Evolutionary conservation across 1,284 basidiomycete species (phyloP).

Genomic region (Cystobasidium pallidum): DNA sequence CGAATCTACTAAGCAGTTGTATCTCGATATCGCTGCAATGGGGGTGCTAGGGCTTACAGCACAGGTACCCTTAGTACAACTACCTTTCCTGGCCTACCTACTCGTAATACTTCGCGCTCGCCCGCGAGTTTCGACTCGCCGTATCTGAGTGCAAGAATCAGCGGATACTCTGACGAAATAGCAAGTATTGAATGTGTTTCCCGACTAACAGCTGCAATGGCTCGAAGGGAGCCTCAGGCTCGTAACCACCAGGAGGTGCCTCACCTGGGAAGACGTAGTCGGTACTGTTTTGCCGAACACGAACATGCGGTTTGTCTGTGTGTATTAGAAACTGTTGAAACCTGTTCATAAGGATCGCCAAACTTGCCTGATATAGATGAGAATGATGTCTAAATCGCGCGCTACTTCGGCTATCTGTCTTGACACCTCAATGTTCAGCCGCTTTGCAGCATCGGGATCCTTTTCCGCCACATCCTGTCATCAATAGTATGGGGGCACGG

Average conservation of each 20-base stretch:
- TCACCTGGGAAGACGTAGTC: slow-evolving; percentile 86
- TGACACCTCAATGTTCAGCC: slow-evolving; percentile 72
- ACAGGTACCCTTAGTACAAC: slow-evolving; percentile 78
- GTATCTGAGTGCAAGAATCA: slow-evolving; percentile 59
- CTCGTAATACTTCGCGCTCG: slow-evolving; percentile 67
- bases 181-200: too few relatives aligned
- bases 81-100: slow-evolving; percentile 60
- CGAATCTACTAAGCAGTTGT: not conserved
- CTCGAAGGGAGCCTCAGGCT: slow-evolving; percentile 67
- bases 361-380: slow-evolving; percentile 80
- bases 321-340: too few relatives aligned
- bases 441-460: slow-evolving; percentile 68
- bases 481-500: not conserved
- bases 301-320: too few relatives aligned
- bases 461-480: slow-evolving; percentile 50
- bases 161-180: too few relatives aligned
- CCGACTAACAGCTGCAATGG: slow-evolving; percentile 65
- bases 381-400: slow-evolving; percentile 63
- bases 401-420: slow-evolving; percentile 67
- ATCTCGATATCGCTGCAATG: too few relatives aligned
- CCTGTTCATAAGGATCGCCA: too few relatives aligned
- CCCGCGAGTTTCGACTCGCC: slow-evolving; percentile 75
- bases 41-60: slow-evolving; percentile 61
- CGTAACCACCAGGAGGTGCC: slow-evolving; percentile 65
- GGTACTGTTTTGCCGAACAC: slow-evolving; percentile 55